Conservation (phyloP, 495 filamentous ascomycete genomes). For the Tuber brumale region DNA sequence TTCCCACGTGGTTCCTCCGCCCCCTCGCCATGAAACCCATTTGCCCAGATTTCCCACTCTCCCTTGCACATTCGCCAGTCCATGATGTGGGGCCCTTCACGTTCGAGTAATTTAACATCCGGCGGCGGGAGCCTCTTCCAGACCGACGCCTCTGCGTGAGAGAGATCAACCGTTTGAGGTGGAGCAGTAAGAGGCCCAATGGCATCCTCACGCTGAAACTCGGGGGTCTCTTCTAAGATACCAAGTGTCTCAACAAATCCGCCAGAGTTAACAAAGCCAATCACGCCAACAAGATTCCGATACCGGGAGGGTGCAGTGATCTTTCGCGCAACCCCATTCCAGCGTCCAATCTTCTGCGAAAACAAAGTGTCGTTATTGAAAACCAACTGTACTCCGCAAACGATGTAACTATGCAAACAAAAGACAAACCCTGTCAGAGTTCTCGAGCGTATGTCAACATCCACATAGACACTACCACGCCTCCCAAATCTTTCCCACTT, state of each 20-base stretch:
- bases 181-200: slow-evolving; percentile 18
- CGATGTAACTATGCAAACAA: slow-evolving; percentile 34
- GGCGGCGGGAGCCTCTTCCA: slow-evolving; percentile 39
- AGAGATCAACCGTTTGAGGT: slow-evolving; percentile 36
- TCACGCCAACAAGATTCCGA: slow-evolving; percentile 40
- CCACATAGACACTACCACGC: slow-evolving; percentile 22
- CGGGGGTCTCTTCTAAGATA: slow-evolving; percentile 39
- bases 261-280: slow-evolving; percentile 42
- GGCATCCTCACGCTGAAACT: slow-evolving; percentile 4
- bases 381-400: slow-evolving; percentile 41
- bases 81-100: slow-evolving; percentile 37
- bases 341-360: slow-evolving; percentile 29
- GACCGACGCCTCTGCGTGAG: slow-evolving; percentile 40
- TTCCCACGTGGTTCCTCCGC: slow-evolving; percentile 10
- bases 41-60: slow-evolving; percentile 43
- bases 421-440: slow-evolving; percentile 41
- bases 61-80: slow-evolving; percentile 40
- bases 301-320: slow-evolving; percentile 28
- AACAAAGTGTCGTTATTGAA: slow-evolving; percentile 26
- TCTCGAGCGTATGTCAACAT: slow-evolving; percentile 18
- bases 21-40: slow-evolving; percentile 28
- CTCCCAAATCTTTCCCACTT: slow-evolving; percentile 31
- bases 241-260: slow-evolving; percentile 43
- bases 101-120: slow-evolving; percentile 28
- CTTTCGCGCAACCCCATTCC: slow-evolving; percentile 39